Base-by-base conservation (phyloP, 306 rosid genomes). In the Lathyrus oleraceus region DNA sequence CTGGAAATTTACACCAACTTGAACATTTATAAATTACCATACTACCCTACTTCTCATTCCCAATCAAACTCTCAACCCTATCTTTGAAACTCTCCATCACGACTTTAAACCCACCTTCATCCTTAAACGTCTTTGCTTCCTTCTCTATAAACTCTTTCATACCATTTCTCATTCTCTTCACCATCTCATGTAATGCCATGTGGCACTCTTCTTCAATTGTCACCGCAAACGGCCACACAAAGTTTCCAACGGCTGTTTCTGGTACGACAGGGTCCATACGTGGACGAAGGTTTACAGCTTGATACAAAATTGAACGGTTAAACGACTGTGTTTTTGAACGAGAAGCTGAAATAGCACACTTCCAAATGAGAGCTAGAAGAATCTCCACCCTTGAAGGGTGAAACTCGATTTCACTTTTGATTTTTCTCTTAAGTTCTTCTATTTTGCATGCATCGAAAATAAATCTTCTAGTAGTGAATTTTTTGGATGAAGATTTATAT, bases 201-300 rank as follows among this genome's bases (percentile, higher is more conserved):
- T 82, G 75, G 13, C 54, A 11, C 58, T 72, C 88, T 40, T 81
- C 66, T 72, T 85, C 84, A 15, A 53, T 78, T 7, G 49, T 68
- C 45, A 85, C 82, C 16, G 35, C 42, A 0, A 85, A 78, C 20
- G 86, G 68, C 88, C 88, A 85, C 36, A 81, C 77, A 0, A 85
- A 72, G 43, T 85, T 85, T 53, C 88, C 88, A 4, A 79, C 8
- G 0, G 77, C 78, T 0, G 51, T 70, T 10, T 67, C 84, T 0
- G 86, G 51, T 20, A 81, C 40, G 0, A 71, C 53, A 0, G 86
- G 88, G 0, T 63, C 76, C 84, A 85, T 72, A 4, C 84, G 53
- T 0, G 76, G 36, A 42, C 88, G 85, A 1, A 85, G 86, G 30
- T 85, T 81, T 75, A 85, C 84, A 0, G 86, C 88, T 20, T 85